Evolutionary conservation across 352 stramenopile species (phyloP).

Genomic region (Phytophthora meadii): DNA sequence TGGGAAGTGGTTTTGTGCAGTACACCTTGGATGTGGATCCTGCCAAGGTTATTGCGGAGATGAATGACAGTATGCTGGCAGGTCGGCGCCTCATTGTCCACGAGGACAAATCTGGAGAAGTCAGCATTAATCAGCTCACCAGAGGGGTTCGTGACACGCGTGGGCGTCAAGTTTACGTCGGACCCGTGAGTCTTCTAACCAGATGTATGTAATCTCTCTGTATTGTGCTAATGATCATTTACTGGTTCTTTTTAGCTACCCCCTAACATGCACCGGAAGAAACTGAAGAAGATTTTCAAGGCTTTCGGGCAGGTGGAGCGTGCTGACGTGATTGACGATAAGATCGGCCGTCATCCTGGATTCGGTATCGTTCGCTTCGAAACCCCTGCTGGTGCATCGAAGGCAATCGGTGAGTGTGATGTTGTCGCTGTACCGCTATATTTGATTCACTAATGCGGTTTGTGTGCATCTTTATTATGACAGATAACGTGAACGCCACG

Average conservation of each 20-base stretch:
- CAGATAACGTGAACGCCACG: conserved; percentile 69
- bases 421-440: not conserved
- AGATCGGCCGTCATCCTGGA: conserved; percentile 69
- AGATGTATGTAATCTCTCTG: not conserved
- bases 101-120: conserved; percentile 82
- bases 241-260: conserved; percentile 50
- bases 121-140: conserved; percentile 77
- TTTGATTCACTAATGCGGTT: conserved; percentile 5
- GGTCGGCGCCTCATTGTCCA: conserved; percentile 91
- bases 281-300: conserved; percentile 72
- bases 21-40: conserved; percentile 79
- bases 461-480: not conserved
- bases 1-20: conserved; percentile 87
- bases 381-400: conserved; percentile 49
- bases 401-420: conserved; percentile 67
- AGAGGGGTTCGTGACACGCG: conserved; percentile 45
- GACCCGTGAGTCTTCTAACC: conserved; percentile 56
- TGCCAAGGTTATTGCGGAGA: conserved; percentile 81
- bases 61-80: conserved; percentile 94
- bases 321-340: conserved; percentile 59
- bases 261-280: conserved; percentile 73
- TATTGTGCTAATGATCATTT: conserved; percentile 5
- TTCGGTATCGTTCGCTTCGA: conserved; percentile 79
- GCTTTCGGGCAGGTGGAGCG: conserved; percentile 75
- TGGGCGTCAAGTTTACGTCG: conserved; percentile 68